Percentiles rank a stretch among this genome's conserved stretches.
phyloP scores from a whole-genome alignment of 495 filamentous ascomycete genomes.

The Bacidia rubella region DNA sequence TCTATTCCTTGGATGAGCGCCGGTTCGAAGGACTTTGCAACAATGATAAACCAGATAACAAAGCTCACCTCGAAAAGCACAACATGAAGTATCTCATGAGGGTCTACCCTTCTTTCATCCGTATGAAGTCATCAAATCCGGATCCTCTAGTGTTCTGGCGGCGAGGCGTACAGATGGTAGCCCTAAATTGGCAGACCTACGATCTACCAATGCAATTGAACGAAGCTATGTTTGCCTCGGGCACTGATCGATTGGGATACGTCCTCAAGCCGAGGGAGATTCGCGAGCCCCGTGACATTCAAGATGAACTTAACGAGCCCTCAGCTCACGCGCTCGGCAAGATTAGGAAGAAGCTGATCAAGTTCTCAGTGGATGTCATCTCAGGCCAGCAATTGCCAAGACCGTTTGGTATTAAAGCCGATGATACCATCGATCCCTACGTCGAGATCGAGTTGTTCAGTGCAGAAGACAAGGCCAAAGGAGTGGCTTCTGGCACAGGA shows the following conservation, averaged over 20 bases:
- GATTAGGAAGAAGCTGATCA: conserved; percentile 60
- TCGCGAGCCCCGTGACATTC: conserved; percentile 37
- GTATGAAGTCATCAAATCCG: conserved; percentile 79
- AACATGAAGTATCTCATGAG: conserved; percentile 87
- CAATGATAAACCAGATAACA: conserved; percentile 50
- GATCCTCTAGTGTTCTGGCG: conserved; percentile 88
- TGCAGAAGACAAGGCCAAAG: conserved; percentile 74
- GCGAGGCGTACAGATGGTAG: conserved; percentile 90
- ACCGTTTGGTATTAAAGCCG: conserved; percentile 51
- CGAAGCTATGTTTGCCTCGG: conserved; percentile 95
- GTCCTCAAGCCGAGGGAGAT: conserved; percentile 84
- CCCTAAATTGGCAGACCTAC: conserved; percentile 96
- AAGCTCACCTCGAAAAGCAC: conserved; percentile 65
- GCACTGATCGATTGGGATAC: conserved; percentile 75
- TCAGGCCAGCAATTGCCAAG: conserved; percentile 90
- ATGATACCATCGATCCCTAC: conserved; percentile 76
- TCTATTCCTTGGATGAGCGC: conserved; percentile 82
- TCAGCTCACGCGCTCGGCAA: conserved; percentile 31
- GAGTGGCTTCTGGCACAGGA: conserved; percentile 48
- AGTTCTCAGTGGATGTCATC: conserved; percentile 74
- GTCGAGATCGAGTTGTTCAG: conserved; percentile 89
- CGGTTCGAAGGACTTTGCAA: conserved; percentile 61
- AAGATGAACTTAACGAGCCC: conserved; percentile 15
- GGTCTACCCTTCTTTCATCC: conserved; percentile 73
- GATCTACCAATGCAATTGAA: conserved; percentile 91